Evolutionary conservation across 192 early-diverging fungal species (phyloP).

Genomic region (Cladochytrium replicatum): DNA sequence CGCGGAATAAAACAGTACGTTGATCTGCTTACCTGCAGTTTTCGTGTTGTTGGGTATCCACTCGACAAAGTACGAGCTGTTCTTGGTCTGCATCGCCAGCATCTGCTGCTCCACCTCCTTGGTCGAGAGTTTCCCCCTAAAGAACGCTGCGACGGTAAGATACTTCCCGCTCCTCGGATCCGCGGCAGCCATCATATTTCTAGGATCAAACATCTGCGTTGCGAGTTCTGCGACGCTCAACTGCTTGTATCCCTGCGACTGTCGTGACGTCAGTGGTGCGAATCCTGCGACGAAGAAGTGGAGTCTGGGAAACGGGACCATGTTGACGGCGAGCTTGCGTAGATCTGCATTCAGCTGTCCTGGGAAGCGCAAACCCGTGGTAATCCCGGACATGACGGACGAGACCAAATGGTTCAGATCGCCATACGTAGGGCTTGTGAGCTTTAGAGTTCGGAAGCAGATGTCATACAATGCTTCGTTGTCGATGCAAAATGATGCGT

Average conservation of each 20-base stretch:
- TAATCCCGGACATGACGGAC: constrained; percentile 78
- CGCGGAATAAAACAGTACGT: too few relatives aligned
- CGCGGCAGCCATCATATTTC: not conserved
- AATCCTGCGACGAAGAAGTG: constrained; percentile 81
- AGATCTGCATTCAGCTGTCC: constrained; percentile 83
- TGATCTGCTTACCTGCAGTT: too few relatives aligned
- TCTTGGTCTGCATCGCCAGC: constrained; percentile 55
- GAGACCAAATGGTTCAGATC: constrained; percentile 81
- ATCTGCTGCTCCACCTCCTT: constrained; percentile 76
- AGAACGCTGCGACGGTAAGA: constrained; percentile 69
- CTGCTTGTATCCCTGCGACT: constrained; percentile 56
- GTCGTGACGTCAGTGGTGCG: constrained; percentile 57
- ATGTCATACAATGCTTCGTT: constrained; percentile 90
- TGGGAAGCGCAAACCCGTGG: constrained; percentile 82
- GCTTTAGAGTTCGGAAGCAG: constrained; percentile 81
- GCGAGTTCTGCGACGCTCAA: constrained; percentile 57
- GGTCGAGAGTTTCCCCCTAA: constrained; percentile 68
- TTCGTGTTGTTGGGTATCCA: too few relatives aligned
- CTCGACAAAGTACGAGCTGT: constrained; percentile 49
- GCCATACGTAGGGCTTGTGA: constrained; percentile 67
- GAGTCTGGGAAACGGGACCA: constrained; percentile 75
- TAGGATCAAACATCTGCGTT: constrained; percentile 80
- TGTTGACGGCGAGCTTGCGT: constrained; percentile 73
- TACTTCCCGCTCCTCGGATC: constrained; percentile 67
- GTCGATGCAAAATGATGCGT: constrained; percentile 87